Percentiles rank a stretch among this genome's conserved stretches.
phyloP scores from a whole-genome alignment of 768 basidiomycete species.

The Boletus rex-veris region DNA sequence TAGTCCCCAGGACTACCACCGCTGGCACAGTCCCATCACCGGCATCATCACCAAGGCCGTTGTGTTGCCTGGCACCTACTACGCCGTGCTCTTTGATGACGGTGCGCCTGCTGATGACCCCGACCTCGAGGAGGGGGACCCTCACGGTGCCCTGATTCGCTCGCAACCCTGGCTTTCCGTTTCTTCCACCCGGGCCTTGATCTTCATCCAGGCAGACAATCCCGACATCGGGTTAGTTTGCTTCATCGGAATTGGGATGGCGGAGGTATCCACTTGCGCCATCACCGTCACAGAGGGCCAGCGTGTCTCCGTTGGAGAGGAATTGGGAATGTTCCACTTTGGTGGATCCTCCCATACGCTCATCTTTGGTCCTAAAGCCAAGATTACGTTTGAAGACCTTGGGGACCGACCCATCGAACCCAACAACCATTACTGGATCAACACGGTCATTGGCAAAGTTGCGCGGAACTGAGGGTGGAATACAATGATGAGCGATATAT shows the following conservation, averaged over 20 bases:
- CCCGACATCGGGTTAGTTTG: conserved; percentile 48
- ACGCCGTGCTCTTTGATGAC: conserved; percentile 7
- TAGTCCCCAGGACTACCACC: no score
- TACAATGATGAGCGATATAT: no score
- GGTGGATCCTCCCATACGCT: conserved; percentile 51
- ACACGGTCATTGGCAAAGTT: background rate
- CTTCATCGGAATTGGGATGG: conserved; percentile 58
- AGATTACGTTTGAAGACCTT: background rate
- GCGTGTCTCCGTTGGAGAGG: background rate
- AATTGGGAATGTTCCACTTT: conserved; percentile 57
- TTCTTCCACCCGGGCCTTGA: conserved; percentile 46
- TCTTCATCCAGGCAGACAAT: conserved; percentile 53
- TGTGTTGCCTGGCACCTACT: conserved; percentile 24
- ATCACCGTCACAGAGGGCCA: background rate
- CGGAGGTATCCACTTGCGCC: conserved; percentile 44
- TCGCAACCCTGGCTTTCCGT: conserved; percentile 42
- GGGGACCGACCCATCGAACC: no score
- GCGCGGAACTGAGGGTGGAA: background rate
- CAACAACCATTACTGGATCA: no score
- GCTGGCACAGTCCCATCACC: conserved; percentile 32
- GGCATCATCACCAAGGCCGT: conserved; percentile 30
- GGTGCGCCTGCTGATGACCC: background rate
- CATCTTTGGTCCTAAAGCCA: conserved; percentile 13
- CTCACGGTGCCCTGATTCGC: conserved; percentile 18
- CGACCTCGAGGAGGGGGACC: conserved; percentile 4